A percentile compares a stretch with the other conserved stretches of the same genome.
Evolutionary conservation across 139 green algal species (phyloP).

Genomic region (Choricystis sp.): DNA sequence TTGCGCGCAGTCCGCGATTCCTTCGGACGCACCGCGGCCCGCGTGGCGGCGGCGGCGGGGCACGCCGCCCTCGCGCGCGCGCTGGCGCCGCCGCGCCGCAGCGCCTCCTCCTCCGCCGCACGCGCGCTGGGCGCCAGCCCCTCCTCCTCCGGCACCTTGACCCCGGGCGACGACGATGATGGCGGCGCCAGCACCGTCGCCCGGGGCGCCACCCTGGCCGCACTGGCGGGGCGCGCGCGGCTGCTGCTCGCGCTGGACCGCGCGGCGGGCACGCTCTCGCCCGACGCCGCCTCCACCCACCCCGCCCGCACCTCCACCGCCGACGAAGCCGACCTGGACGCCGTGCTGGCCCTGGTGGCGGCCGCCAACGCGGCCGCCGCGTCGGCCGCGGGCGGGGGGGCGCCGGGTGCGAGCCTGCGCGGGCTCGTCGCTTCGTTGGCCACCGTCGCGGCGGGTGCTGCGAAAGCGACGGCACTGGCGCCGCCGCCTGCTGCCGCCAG

Average conservation of each 20-base stretch:
- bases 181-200: no score
- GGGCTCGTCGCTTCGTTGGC: not conserved
- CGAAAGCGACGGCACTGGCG: no score
- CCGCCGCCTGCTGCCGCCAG: not conserved
- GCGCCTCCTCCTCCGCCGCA: no score
- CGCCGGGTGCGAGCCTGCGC: no score
- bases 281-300: no score
- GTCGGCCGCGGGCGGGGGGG: no score
- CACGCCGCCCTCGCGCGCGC: not conserved
- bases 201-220: not conserved
- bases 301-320: no score
- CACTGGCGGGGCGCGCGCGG: not conserved
- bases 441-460: not conserved
- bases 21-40: not conserved
- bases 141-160: no score
- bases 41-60: not conserved
- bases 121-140: no score
- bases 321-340: no score
- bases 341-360: no score
- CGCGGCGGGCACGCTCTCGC: not conserved
- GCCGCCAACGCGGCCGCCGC: not conserved
- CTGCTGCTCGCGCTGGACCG: not conserved
- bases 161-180: no score
- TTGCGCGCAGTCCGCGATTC: not conserved
- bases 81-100: not conserved